These are phyloP conservation scores for Monosporascus sp. DNA, from an alignment of 2,329 filamentous ascomycete genomes.

Conservation along the genomic window DNA sequence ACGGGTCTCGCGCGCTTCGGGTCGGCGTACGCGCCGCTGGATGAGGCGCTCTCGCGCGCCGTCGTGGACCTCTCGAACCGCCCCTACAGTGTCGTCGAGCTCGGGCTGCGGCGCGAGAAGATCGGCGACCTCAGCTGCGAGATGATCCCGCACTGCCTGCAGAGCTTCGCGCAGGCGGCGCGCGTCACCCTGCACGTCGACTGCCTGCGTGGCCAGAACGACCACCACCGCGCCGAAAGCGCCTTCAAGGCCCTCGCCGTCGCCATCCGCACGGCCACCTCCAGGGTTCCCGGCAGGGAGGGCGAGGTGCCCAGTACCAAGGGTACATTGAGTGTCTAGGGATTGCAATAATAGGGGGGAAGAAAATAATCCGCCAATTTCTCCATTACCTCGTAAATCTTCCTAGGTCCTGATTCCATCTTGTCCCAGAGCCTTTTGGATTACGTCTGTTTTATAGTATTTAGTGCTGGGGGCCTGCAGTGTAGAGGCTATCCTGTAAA, in stretches of 20 bases:
- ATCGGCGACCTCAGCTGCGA: constrained; percentile 89
- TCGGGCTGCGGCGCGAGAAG: constrained; percentile 85
- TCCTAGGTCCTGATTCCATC: too few relatives aligned
- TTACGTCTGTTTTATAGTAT: too few relatives aligned
- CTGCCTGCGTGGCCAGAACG: constrained; percentile 83
- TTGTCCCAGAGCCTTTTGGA: too few relatives aligned
- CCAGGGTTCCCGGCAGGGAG: constrained; percentile 70
- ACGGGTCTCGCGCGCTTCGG: constrained; percentile 86
- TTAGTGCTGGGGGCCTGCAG: too few relatives aligned
- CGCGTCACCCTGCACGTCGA: constrained; percentile 94
- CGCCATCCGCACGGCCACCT: constrained; percentile 73
- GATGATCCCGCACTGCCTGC: constrained; percentile 94
- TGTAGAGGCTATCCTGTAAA: too few relatives aligned
- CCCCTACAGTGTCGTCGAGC: constrained; percentile 75
- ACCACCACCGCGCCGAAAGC: constrained; percentile 93
- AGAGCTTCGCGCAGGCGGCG: constrained; percentile 88
- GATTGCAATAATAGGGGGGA: not conserved
- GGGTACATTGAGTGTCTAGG: constrained; percentile 68
- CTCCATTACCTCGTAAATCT: too few relatives aligned
- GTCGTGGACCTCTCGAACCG: constrained; percentile 94
- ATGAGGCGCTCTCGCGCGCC: constrained; percentile 89
- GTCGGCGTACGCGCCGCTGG: constrained; percentile 84
- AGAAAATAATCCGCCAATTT: too few relatives aligned
- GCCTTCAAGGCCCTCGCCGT: constrained; percentile 95
- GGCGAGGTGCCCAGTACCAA: constrained; percentile 96